Evolutionary conservation across 495 filamentous ascomycete genomes (phyloP), one percentile per base, ranked within the genome.

Genomic region (Talaromyces liani): DNA sequence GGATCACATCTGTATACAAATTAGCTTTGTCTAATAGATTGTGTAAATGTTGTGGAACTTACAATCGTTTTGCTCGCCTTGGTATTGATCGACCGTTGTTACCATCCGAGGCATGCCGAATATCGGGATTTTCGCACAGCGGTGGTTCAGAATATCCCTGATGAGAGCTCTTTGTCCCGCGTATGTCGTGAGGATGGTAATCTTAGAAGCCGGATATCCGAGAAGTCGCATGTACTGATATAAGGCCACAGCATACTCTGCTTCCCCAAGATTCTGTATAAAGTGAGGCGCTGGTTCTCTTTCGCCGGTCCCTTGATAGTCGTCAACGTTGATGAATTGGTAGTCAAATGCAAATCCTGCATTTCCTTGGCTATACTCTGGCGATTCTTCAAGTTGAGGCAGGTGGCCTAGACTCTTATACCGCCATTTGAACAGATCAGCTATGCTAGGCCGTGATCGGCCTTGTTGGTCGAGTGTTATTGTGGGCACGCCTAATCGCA

Each of bases 1-100:
- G 86, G 67, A 98, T 92, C 64, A 98, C 86, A 71, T 97, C 92
- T 96, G 68, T 29, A 3, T 29, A 62, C 47, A 65, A 72, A 67
- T 75, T 65, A 71, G 67, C 27, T 56, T 16, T 56, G 22, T 6
- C 12, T 29, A 31, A 41, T 0, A 12, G 20, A n/a, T 18, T 14
- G 7, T 8, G 31, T 27, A 61, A 64, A n/a, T n/a, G n/a, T n/a
- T n/a, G n/a, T n/a, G n/a, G n/a, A 68, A 84, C 90, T 84, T 78
- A 95, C 92, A 98, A 69, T 97, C 94, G 75, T 98, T 99, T 77
- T 99, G 94, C 80, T 98, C 95, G 66, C 94, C 94, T 79, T 99
- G 94, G 68, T 97, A 99, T 73, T 95, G 96, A 75, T 99, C 94
- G 61, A 99, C 95, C 18, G 95, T 98, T 1, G 89, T 91, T 27